phyloP scores from a whole-genome alignment of 192 early-diverging fungal species.

The Coemansia sp. region DNA sequence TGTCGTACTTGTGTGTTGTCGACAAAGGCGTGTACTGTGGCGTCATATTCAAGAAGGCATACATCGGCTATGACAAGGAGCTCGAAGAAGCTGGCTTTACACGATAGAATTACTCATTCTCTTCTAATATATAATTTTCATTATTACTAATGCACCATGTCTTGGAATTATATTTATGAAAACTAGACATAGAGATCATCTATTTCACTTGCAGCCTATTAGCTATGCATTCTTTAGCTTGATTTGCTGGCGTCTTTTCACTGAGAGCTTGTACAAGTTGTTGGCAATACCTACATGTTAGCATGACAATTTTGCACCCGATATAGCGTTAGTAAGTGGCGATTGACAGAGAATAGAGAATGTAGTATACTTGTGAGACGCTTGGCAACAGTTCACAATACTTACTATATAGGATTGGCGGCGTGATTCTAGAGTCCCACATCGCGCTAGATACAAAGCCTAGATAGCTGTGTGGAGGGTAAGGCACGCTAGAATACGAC shows the following conservation, averaged over 20 bases:
- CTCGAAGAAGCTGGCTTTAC: conserved; percentile 63
- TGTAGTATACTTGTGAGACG: background rate
- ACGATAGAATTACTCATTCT: conserved; percentile 11
- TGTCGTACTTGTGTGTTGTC: conserved; percentile 80
- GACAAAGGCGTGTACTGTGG: conserved; percentile 77
- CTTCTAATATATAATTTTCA: background rate
- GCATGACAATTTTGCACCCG: background rate
- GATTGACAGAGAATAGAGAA: background rate
- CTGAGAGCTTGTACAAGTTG: conserved; percentile 51
- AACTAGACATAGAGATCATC: background rate
- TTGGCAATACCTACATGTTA: conserved; percentile 43
- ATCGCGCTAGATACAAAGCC: conserved; percentile 39
- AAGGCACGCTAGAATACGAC: conserved; percentile 41
- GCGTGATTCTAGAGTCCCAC: conserved; percentile 49
- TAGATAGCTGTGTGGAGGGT: conserved; percentile 52
- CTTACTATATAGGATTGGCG: conserved; percentile 54
- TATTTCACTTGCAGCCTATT: background rate
- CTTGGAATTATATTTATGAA: background rate
- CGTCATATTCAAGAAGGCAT: conserved; percentile 83
- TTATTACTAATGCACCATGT: background rate
- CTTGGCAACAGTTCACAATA: background rate
- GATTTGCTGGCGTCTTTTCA: conserved; percentile 24
- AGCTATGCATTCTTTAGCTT: background rate
- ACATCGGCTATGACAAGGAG: conserved; percentile 77
- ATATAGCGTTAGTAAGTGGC: background rate